Percentiles rank a stretch among this genome's conserved stretches.
phyloP scores from a whole-genome alignment of 148 eudicot species.

The Cornus suecica region DNA sequence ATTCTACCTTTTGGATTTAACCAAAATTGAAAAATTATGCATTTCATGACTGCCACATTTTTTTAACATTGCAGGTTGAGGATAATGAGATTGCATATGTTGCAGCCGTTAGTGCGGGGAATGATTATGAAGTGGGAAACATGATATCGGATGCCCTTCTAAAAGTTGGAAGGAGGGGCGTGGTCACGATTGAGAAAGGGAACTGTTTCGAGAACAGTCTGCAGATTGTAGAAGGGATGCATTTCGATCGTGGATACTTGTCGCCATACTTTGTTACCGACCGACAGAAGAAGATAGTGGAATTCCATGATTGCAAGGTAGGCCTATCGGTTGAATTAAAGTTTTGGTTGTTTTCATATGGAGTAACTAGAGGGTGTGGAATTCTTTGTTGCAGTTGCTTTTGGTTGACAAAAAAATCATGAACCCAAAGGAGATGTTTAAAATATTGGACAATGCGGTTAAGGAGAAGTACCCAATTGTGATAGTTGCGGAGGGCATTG shows the following conservation, averaged over 20 bases:
- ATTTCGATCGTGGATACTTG: slow-evolving; percentile 82
- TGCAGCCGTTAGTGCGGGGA: slow-evolving; percentile 90
- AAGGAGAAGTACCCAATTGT: slow-evolving; percentile 63
- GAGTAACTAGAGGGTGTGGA: slow-evolving; percentile 16
- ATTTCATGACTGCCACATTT: background rate
- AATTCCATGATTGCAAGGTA: slow-evolving; percentile 85
- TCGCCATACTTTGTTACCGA: slow-evolving; percentile 82
- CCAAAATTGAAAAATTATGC: background rate
- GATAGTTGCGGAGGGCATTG: slow-evolving; percentile 82
- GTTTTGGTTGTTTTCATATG: slow-evolving; percentile 4
- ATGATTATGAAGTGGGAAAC: slow-evolving; percentile 70
- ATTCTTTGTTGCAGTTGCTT: slow-evolving; percentile 59
- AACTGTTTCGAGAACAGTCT: slow-evolving; percentile 46
- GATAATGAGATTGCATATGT: slow-evolving; percentile 77
- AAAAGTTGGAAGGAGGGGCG: slow-evolving; percentile 62
- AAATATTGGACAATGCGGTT: slow-evolving; percentile 69
- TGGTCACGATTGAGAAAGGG: slow-evolving; percentile 68
- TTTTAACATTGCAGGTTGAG: slow-evolving; percentile 50
- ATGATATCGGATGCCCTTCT: slow-evolving; percentile 68
- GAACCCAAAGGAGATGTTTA: slow-evolving; percentile 70
- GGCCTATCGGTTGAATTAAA: slow-evolving; percentile 11
- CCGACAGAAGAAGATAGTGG: slow-evolving; percentile 54
- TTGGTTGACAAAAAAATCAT: slow-evolving; percentile 81
- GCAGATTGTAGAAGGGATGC: slow-evolving; percentile 83
- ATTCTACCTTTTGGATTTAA: background rate